These are phyloP conservation scores for Nakazawaea laoshanensis DNA, from an alignment of 805 yeast genomes.

Conservation along the genomic window DNA sequence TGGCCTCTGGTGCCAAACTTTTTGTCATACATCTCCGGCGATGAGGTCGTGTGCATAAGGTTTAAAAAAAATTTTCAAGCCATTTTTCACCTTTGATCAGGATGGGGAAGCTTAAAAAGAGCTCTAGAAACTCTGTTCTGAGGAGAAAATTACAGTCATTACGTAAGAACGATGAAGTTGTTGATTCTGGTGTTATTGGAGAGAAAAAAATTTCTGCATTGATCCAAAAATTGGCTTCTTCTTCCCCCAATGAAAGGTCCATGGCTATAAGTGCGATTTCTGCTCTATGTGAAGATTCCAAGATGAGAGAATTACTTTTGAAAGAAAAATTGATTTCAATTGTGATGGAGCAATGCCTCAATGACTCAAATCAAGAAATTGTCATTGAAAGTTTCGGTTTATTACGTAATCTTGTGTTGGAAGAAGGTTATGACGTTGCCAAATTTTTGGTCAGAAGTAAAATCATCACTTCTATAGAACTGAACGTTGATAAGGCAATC, in stretches of 20 bases:
- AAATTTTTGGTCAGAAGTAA: conserved; percentile 70
- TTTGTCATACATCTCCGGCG: conserved; percentile 1
- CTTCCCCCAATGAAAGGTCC: conserved; percentile 62
- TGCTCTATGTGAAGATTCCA: conserved; percentile 60
- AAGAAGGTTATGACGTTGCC: conserved; percentile 82
- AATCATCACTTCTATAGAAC: conserved; percentile 56
- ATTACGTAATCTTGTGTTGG: conserved; percentile 69
- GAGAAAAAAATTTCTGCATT: conserved; percentile 57
- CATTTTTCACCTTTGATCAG: conserved; percentile 4
- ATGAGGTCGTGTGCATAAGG: not conserved
- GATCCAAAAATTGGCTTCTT: conserved; percentile 52
- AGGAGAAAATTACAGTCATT: conserved; percentile 13
- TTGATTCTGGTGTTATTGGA: conserved; percentile 8
- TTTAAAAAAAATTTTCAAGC: not conserved
- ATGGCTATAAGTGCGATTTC: conserved; percentile 72
- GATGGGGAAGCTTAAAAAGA: conserved; percentile 75
- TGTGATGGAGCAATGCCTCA: conserved; percentile 54
- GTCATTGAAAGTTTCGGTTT: conserved; percentile 78
- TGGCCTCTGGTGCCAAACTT: conserved; percentile 5
- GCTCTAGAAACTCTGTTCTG: conserved; percentile 38
- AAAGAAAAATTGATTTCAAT: conserved; percentile 65
- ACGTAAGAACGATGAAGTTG: not conserved
- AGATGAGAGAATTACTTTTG: conserved; percentile 52
- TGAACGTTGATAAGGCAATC: conserved; percentile 39
- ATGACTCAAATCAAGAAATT: conserved; percentile 65